Evolutionary conservation across 192 early-diverging fungal genomes (phyloP).

Genomic region (Dissophora globulifera): DNA sequence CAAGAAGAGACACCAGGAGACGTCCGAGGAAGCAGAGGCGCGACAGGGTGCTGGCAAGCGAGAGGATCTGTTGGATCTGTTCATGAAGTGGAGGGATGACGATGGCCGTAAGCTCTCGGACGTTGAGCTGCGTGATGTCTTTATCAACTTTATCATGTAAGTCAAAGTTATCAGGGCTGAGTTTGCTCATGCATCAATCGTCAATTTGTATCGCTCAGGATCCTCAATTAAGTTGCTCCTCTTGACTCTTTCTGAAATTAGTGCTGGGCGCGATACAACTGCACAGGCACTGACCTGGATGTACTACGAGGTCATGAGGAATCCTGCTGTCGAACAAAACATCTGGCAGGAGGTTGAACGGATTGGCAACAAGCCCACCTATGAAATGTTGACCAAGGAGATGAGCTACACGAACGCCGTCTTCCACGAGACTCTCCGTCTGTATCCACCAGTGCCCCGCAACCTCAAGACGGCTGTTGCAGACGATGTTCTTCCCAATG

Average conservation of each 20-base stretch:
- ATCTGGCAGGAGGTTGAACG: slow-evolving; percentile 40
- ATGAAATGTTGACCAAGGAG: slow-evolving; percentile 41
- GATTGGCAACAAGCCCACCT: slow-evolving; percentile 19
- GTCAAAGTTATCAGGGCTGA: slow-evolving; percentile 4
- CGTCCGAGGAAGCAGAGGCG: slow-evolving; percentile 9
- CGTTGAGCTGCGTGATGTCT: slow-evolving; percentile 55
- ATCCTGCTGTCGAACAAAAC: slow-evolving; percentile 35
- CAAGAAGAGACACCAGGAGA: slow-evolving; percentile 17
- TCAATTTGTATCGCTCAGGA: too few species aligned
- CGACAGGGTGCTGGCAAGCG: too few species aligned
- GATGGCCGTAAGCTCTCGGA: slow-evolving; percentile 52
- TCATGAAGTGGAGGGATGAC: slow-evolving; percentile 51
- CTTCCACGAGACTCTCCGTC: slow-evolving; percentile 64
- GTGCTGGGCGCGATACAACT: slow-evolving; percentile 54
- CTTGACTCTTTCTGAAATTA: too few species aligned
- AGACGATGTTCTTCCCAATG: slow-evolving; percentile 57
- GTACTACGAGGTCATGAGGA: slow-evolving; percentile 35
- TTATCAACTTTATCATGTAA: slow-evolving; percentile 51
- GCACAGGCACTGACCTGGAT: slow-evolving; percentile 41
- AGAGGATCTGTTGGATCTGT: slow-evolving; percentile 59
- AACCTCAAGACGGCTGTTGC: slow-evolving; percentile 54
- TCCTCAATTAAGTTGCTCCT: too few species aligned
- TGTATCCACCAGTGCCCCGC: slow-evolving; percentile 65
- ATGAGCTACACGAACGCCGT: slow-evolving; percentile 61
- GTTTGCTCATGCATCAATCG: too few species aligned